Conservation (phyloP, 139 green algal genomes). For the Coelastrella sp. region DNA sequence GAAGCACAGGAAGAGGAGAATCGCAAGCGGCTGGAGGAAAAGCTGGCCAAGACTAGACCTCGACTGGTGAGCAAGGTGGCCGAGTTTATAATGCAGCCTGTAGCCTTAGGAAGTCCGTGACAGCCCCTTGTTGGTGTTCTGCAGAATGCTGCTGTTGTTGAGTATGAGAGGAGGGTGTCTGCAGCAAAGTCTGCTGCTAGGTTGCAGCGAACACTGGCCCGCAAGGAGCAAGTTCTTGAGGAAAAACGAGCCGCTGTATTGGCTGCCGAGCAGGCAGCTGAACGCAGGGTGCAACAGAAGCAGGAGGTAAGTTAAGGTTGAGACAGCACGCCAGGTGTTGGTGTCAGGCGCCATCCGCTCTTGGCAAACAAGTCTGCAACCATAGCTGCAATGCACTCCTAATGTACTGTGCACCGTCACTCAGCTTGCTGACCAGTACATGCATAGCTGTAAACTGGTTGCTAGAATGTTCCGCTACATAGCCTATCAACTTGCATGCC, state of each 20-base stretch:
- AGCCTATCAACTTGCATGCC: too few species aligned
- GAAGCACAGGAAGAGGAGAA: slow-evolving; percentile 40
- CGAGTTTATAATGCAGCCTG: too few species aligned
- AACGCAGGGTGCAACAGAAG: slow-evolving; percentile 51
- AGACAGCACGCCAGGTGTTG: too few species aligned
- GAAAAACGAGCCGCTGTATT: slow-evolving; percentile 35
- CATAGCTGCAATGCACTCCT: slow-evolving; percentile 13
- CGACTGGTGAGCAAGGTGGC: slow-evolving; percentile 41
- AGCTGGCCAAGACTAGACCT: slow-evolving; percentile 33
- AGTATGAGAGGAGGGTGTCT: slow-evolving; percentile 35
- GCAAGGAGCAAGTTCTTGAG: slow-evolving; percentile 51
- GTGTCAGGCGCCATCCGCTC: too few species aligned
- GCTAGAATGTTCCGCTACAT: too few species aligned
- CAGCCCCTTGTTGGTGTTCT: slow-evolving; percentile 15
- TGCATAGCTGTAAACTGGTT: too few species aligned
- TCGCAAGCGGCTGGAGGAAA: slow-evolving; percentile 1
- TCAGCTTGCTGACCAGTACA: too few species aligned
- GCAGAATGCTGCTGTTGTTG: slow-evolving; percentile 20
- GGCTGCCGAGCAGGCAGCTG: slow-evolving; percentile 32
- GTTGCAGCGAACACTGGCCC: slow-evolving; percentile 40
- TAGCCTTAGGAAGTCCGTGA: too few species aligned
- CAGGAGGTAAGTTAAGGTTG: slow-evolving; percentile 39
- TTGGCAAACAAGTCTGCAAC: neutral
- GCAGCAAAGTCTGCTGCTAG: slow-evolving; percentile 46
- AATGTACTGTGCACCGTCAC: too few species aligned